These are phyloP conservation scores for Hypomontagnella monticulosa DNA, from an alignment of 495 filamentous ascomycete genomes.

Conservation along the genomic window DNA sequence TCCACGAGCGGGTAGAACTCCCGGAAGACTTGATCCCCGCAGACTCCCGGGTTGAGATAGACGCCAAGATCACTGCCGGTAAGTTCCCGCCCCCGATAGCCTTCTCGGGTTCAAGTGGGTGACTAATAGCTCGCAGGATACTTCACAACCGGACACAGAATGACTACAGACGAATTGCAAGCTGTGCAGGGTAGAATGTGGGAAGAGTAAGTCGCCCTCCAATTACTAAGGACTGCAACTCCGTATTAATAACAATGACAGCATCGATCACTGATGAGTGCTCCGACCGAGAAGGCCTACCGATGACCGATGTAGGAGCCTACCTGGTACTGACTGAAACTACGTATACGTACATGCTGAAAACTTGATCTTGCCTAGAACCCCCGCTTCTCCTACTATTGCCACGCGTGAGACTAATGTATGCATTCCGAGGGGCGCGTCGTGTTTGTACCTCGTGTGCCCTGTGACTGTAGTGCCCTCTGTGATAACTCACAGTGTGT, in stretches of 20 bases:
- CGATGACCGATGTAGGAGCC: conserved; percentile 35
- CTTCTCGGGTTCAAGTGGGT: conserved; percentile 16
- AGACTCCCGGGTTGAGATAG: conserved; percentile 96
- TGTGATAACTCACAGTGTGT: conserved; percentile 31
- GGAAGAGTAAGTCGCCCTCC: conserved; percentile 73
- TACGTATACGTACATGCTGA: conserved; percentile 24
- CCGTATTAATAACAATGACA: conserved; percentile 47
- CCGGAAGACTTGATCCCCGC: conserved; percentile 94
- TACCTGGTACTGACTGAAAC: conserved; percentile 2
- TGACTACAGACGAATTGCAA: conserved; percentile 85
- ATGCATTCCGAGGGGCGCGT: conserved; percentile 35
- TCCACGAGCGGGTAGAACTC: conserved; percentile 91
- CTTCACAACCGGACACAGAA: conserved; percentile 89
- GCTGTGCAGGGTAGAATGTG: conserved; percentile 90
- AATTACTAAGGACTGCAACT: conserved; percentile 16
- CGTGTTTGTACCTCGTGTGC: conserved; percentile 26
- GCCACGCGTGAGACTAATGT: conserved; percentile 44
- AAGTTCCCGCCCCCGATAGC: conserved; percentile 58
- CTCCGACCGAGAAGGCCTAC: conserved; percentile 25
- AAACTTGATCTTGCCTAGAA: conserved; percentile 38
- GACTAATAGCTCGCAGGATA: conserved; percentile 59
- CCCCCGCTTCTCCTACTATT: conserved; percentile 39
- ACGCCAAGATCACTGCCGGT: conserved; percentile 98
- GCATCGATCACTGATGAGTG: conserved; percentile 56
- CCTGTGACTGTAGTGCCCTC: conserved; percentile 38